These are phyloP conservation scores for Phytopythium helicoides DNA, from an alignment of 352 stramenopile genomes.

Conservation along the genomic window DNA sequence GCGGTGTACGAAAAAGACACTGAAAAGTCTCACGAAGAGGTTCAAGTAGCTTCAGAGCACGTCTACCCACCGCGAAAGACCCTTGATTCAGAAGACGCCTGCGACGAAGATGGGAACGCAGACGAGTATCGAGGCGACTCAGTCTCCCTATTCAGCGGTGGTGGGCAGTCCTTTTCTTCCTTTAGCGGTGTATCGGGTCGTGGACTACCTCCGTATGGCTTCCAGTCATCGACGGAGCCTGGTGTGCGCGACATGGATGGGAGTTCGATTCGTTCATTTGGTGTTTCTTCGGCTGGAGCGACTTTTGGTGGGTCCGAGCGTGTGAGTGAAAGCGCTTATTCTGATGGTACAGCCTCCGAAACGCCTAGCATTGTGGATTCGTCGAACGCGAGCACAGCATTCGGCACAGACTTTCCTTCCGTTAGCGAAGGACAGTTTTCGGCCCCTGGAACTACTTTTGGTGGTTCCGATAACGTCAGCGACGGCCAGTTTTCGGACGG, in stretches of 20 bases:
- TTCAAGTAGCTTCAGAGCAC: neutral
- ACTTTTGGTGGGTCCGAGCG: conserved; percentile 76
- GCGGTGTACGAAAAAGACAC: neutral
- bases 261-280: conserved; percentile 64
- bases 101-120: neutral
- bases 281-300: conserved; percentile 69
- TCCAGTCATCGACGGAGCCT: conserved; percentile 25
- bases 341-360: conserved; percentile 64
- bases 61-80: neutral
- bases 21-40: neutral
- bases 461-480: conserved; percentile 55
- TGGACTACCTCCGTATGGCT: conserved; percentile 11
- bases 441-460: conserved; percentile 54
- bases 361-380: conserved; percentile 69
- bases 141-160: conserved; percentile 1
- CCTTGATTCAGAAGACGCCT: neutral
- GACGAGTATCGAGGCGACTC: conserved; percentile 8
- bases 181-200: conserved; percentile 6
- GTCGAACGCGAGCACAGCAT: conserved; percentile 74
- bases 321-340: conserved; percentile 61
- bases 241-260: conserved; percentile 38
- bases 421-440: conserved; percentile 74
- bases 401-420: conserved; percentile 70
- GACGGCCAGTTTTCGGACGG: conserved; percentile 57
- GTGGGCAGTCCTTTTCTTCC: conserved; percentile 5